A percentile compares a stretch with the other conserved stretches of the same genome.
phyloP scores from a whole-genome alignment of 768 basidiomycete species.

The Tylopilus cervinicoccineus region DNA sequence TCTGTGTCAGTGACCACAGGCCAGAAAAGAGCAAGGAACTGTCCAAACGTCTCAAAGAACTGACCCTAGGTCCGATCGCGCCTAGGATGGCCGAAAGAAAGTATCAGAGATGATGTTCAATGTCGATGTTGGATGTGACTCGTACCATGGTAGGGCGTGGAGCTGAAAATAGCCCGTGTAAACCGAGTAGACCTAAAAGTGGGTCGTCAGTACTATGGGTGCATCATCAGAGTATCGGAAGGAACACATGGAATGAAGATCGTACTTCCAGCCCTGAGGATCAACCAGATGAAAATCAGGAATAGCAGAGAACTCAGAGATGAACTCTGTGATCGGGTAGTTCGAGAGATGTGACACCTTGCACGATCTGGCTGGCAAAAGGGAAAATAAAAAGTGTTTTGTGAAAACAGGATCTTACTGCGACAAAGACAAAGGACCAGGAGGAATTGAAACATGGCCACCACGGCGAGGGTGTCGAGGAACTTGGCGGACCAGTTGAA shows the following conservation, averaged over 20 bases:
- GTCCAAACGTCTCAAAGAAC: slow-evolving; percentile 73
- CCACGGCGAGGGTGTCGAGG: too few species aligned
- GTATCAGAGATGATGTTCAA: not conserved
- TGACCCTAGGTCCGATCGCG: slow-evolving; percentile 79
- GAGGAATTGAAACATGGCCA: too few species aligned
- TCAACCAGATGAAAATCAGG: slow-evolving; percentile 71
- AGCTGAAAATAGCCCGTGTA: slow-evolving; percentile 79
- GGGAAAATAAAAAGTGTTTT: not conserved
- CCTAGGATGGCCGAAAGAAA: slow-evolving; percentile 37
- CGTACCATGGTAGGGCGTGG: slow-evolving; percentile 63
- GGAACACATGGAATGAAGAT: slow-evolving; percentile 66
- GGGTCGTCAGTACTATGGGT: not conserved
- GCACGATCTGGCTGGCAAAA: not conserved
- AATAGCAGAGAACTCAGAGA: slow-evolving; percentile 33
- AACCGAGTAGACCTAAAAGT: slow-evolving; percentile 57
- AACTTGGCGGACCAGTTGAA: too few species aligned
- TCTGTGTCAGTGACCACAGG: slow-evolving; percentile 78
- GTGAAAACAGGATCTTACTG: too few species aligned
- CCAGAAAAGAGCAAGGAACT: slow-evolving; percentile 80
- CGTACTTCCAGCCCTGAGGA: slow-evolving; percentile 75
- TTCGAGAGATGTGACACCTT: not conserved
- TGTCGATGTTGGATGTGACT: not conserved
- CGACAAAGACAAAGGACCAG: too few species aligned
- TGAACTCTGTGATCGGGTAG: not conserved
- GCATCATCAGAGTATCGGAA: not conserved